Conservation (phyloP, 352 stramenopile species). For the Achlya hypogyna region DNA sequence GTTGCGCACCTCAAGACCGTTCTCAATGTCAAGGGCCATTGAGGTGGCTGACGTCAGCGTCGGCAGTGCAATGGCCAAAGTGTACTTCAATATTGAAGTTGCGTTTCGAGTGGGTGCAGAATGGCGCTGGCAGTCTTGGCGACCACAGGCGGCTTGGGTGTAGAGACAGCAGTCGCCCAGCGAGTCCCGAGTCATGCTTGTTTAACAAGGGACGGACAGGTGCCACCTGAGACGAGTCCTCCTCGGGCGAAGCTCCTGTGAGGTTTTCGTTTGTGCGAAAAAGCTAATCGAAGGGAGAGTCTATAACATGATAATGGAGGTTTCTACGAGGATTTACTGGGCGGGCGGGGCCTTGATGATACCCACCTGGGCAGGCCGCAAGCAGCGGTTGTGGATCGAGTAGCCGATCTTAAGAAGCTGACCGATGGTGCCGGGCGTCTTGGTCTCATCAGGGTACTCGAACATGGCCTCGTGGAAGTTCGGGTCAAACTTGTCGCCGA, state of each 20-base stretch:
- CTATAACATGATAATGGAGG: background rate
- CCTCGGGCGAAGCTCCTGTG: too few relatives aligned
- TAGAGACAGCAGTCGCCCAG: too few relatives aligned
- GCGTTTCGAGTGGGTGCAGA: too few relatives aligned
- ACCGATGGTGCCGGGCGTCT: constrained; percentile 86
- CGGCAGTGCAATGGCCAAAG: too few relatives aligned
- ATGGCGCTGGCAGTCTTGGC: too few relatives aligned
- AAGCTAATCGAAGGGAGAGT: background rate
- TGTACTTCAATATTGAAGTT: too few relatives aligned
- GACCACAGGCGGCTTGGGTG: too few relatives aligned
- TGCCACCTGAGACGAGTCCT: too few relatives aligned
- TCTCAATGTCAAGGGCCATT: constrained; percentile 12
- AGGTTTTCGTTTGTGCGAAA: too few relatives aligned
- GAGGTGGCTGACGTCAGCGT: background rate
- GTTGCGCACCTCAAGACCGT: background rate
- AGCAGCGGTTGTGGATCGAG: constrained; percentile 91
- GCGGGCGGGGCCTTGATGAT: constrained; percentile 47
- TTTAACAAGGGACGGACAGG: too few relatives aligned
- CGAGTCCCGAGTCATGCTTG: too few relatives aligned
- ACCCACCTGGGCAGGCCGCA: constrained; percentile 95
- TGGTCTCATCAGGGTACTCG: constrained; percentile 90
- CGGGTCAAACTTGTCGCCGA: constrained; percentile 97
- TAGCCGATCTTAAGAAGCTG: constrained; percentile 97
- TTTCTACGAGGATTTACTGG: background rate
- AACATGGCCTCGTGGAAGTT: constrained; percentile 97